A percentile compares a stretch with the other conserved stretches of the same genome.
Conservation (phyloP, 495 filamentous ascomycete species). For the Xylaria palmicola region DNA sequence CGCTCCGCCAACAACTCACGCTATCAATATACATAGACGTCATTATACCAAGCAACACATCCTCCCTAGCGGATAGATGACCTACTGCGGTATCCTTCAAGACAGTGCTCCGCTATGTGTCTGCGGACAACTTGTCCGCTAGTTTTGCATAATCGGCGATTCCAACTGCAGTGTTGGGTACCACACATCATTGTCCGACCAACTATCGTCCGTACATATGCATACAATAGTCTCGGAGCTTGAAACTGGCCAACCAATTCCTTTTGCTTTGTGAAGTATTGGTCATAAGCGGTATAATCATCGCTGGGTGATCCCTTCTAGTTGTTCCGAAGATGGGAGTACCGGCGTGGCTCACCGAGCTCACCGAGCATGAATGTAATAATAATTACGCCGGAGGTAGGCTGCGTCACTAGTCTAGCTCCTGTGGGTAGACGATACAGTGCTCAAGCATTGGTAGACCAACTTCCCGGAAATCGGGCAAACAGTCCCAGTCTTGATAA, state of each 20-base stretch:
- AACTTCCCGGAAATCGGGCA: no score
- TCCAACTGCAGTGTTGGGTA: background rate
- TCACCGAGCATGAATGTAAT: no score
- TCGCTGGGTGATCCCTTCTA: no score
- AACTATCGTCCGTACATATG: background rate
- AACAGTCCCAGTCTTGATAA: background rate
- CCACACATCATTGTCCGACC: background rate
- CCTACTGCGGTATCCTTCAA: background rate
- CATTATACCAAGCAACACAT: background rate
- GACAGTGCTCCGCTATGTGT: background rate
- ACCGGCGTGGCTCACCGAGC: no score
- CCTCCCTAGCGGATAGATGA: background rate
- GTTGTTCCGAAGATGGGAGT: no score
- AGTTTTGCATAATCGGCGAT: background rate
- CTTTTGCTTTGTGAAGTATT: background rate
- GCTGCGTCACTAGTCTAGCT: no score
- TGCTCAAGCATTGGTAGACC: no score
- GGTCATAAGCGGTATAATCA: background rate
- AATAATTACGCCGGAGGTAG: no score
- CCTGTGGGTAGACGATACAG: no score
- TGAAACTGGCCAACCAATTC: background rate
- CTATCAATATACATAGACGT: background rate
- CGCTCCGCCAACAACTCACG: background rate
- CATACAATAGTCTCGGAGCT: background rate
- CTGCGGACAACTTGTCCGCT: background rate